Evolutionary conservation across 2,329 filamentous ascomycete species (phyloP).

Genomic region (Leptographium procerum): DNA sequence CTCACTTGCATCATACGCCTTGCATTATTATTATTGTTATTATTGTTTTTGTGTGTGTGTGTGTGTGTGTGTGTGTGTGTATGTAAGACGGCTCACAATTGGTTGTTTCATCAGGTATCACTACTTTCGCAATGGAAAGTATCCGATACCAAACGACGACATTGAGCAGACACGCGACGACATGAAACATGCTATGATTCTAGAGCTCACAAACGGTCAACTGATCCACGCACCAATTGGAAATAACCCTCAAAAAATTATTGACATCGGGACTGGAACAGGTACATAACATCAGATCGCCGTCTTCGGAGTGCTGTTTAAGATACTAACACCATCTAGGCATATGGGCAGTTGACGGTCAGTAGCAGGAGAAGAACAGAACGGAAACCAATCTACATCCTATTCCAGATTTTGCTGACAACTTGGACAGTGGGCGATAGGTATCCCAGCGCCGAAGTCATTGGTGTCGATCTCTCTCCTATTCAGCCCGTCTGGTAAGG

Average conservation of each 20-base stretch:
- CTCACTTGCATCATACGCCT: no score
- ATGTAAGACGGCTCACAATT: no score
- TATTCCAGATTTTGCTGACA: neutral
- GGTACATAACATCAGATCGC: neutral
- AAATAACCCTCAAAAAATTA: constrained; percentile 5
- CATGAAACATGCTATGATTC: constrained; percentile 21
- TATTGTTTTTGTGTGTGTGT: no score
- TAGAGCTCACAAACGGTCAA: constrained; percentile 15
- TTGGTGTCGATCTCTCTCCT: constrained; percentile 27
- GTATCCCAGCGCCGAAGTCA: constrained; percentile 6
- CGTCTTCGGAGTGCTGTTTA: no score
- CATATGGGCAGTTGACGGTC: constrained; percentile 23
- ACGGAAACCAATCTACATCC: neutral
- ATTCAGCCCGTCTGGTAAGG: constrained; percentile 35
- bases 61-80: no score
- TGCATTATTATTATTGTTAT: no score
- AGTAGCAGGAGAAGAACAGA: neutral
- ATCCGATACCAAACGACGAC: constrained; percentile 18
- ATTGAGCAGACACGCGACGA: constrained; percentile 21
- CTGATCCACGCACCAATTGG: constrained; percentile 7
- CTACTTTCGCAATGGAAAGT: constrained; percentile 16
- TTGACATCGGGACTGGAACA: constrained; percentile 9
- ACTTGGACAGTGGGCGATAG: constrained; percentile 1
- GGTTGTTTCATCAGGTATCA: constrained; percentile 15
- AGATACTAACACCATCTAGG: neutral